Conservation (phyloP, 1,139 yeast genomes). For the Pneumocystis oryctolagi region DNA sequence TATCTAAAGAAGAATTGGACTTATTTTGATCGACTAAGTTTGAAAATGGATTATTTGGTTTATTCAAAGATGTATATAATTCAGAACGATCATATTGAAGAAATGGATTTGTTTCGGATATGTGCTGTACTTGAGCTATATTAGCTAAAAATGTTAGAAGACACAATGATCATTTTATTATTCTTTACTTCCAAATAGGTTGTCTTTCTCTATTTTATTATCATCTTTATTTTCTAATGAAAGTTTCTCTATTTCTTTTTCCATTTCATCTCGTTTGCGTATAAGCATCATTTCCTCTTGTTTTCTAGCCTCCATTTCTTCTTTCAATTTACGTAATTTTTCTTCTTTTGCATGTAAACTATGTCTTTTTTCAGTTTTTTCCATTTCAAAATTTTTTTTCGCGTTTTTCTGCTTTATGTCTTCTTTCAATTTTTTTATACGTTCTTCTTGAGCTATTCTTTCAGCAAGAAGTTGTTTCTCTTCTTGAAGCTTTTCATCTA, state of each 20-base stretch:
- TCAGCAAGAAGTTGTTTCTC: constrained; percentile 14
- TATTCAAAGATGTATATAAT: not conserved
- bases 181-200: constrained; percentile 3
- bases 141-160: constrained; percentile 6
- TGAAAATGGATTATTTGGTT: not conserved
- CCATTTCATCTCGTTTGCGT: constrained; percentile 30
- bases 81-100: constrained; percentile 3
- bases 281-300: constrained; percentile 26
- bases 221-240: constrained; percentile 14
- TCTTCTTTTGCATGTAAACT: constrained; percentile 38
- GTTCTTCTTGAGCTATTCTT: constrained; percentile 16
- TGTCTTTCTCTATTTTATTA: constrained; percentile 10
- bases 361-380: constrained; percentile 16
- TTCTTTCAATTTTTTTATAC: constrained; percentile 14
- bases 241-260: constrained; percentile 12
- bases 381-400: constrained; percentile 24
- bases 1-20: not conserved
- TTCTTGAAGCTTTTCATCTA: constrained; percentile 3
- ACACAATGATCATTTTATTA: constrained; percentile 18
- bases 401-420: constrained; percentile 27
- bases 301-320: constrained; percentile 46
- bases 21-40: not conserved
- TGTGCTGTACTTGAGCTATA: constrained; percentile 4
- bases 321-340: constrained; percentile 42
- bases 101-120: constrained; percentile 2